Evolutionary conservation across 225 moss, liverwort and hornwort genomes (phyloP).

Genomic region (Straminergon stramineum): DNA sequence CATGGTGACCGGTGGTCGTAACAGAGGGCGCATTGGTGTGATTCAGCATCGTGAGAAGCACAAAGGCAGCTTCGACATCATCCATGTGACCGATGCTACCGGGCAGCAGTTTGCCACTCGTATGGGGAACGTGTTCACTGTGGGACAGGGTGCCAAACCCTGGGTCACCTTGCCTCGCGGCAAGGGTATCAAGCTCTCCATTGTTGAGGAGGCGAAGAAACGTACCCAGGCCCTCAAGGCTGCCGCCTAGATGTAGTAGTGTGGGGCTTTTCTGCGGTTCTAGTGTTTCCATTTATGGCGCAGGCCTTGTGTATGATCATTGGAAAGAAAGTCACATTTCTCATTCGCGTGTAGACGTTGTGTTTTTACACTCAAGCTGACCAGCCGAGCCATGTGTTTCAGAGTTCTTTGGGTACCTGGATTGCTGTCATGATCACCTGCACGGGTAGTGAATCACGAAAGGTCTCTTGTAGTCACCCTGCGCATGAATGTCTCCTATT

Average conservation of each 20-base stretch:
- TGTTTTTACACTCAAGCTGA: not conserved
- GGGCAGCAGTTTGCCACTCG: slow-evolving; percentile 88
- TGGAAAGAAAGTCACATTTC: slow-evolving; percentile 11
- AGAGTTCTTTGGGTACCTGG: not conserved
- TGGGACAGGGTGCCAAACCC: slow-evolving; percentile 66
- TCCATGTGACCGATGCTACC: slow-evolving; percentile 67
- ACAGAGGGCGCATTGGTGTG: slow-evolving; percentile 82
- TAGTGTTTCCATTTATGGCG: not conserved
- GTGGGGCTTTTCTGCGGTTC: not conserved
- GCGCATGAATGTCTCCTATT: not conserved
- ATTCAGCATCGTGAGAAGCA: slow-evolving; percentile 97
- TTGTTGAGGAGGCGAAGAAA: slow-evolving; percentile 38
- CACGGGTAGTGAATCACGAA: not conserved
- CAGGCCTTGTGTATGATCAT: not conserved
- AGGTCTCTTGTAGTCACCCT: no score
- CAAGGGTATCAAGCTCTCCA: slow-evolving; percentile 84
- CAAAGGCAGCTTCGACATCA: slow-evolving; percentile 92
- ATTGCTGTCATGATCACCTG: not conserved
- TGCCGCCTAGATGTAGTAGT: slow-evolving; percentile 32
- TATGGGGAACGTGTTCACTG: slow-evolving; percentile 86
- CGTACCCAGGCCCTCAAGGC: slow-evolving; percentile 47
- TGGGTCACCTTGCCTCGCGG: slow-evolving; percentile 86
- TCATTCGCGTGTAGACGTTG: not conserved
- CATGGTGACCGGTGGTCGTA: slow-evolving; percentile 89
- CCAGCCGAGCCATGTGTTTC: no score